phyloP scores from a whole-genome alignment of 208 protist genomes.

The Lotmaria passim region DNA sequence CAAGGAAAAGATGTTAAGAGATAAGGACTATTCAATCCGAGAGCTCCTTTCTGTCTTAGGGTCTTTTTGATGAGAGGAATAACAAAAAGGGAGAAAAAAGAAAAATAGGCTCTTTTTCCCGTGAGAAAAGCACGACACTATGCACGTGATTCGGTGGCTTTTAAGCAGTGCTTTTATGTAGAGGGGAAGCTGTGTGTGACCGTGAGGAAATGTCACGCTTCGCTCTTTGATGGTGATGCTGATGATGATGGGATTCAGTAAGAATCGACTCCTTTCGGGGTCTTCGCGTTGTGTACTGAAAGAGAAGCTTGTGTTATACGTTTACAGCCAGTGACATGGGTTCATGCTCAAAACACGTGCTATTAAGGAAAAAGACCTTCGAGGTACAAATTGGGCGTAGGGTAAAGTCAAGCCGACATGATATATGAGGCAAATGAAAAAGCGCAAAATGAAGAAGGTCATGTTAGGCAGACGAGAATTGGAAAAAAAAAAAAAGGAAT shows the following conservation, averaged over 20 bases:
- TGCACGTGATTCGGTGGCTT: constrained; percentile 5
- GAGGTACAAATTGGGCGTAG: too few relatives aligned
- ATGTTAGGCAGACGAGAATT: too few relatives aligned
- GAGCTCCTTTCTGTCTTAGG: constrained; percentile 1
- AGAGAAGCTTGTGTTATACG: constrained; percentile 5
- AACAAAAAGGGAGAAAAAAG: constrained; percentile 2
- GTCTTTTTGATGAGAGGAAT: constrained; percentile 3
- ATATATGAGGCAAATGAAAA: too few relatives aligned
- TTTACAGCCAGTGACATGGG: constrained; percentile 17
- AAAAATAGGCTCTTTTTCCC: constrained; percentile 15
- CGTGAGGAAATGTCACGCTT: not conserved
- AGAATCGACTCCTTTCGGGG: constrained; percentile 17
- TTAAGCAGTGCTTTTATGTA: not conserved
- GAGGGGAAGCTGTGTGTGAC: not conserved
- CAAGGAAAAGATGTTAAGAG: not conserved
- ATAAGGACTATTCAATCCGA: constrained; percentile 18
- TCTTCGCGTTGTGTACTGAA: constrained; percentile 23
- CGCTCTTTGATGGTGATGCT: constrained; percentile 7
- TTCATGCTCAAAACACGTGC: constrained; percentile 19
- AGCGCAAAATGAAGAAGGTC: too few relatives aligned
- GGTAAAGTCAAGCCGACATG: too few relatives aligned
- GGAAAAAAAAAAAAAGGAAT: too few relatives aligned
- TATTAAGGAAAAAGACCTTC: constrained; percentile 20
- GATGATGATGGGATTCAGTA: constrained; percentile 13
- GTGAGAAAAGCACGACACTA: not conserved